A percentile compares a stretch with the other conserved stretches of the same genome.
Evolutionary conservation across 495 filamentous ascomycete genomes (phyloP).

Genomic region (Staphylotrichum tortipilum): DNA sequence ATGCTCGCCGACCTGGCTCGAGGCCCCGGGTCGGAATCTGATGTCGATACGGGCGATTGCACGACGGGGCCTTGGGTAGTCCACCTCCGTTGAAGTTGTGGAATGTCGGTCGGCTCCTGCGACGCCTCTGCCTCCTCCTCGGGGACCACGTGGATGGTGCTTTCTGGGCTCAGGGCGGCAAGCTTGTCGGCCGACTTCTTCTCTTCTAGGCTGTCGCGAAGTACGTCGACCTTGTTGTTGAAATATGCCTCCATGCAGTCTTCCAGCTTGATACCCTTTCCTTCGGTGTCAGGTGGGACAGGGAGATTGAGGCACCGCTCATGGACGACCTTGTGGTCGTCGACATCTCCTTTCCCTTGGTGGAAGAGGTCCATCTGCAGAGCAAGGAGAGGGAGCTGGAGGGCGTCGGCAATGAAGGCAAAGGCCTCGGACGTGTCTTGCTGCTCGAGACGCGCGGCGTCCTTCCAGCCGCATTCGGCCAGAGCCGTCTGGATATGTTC

Average conservation of each 20-base stretch:
- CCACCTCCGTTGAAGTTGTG: constrained; percentile 23
- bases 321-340: constrained; percentile 90
- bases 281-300: constrained; percentile 57
- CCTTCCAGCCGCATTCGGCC: constrained; percentile 84
- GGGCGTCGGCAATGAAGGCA: constrained; percentile 80
- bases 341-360: constrained; percentile 69
- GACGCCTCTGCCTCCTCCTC: constrained; percentile 23
- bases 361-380: constrained; percentile 94
- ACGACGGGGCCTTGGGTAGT: constrained; percentile 19
- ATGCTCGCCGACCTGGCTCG: constrained; percentile 40
- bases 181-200: constrained; percentile 34
- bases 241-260: constrained; percentile 91
- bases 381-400: constrained; percentile 81
- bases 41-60: constrained; percentile 14
- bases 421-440: constrained; percentile 96
- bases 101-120: constrained; percentile 2
- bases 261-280: constrained; percentile 65
- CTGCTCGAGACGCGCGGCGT: constrained; percentile 65
- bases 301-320: constrained; percentile 89
- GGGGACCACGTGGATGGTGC: constrained; percentile 30
- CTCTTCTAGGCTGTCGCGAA: constrained; percentile 54
- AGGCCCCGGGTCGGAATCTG: constrained; percentile 9
- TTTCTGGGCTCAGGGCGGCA: constrained; percentile 15
- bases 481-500: constrained; percentile 72
- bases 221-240: constrained; percentile 88